Conservation (phyloP, 345 rosid genomes). For the Citrus mangshanensis region DNA sequence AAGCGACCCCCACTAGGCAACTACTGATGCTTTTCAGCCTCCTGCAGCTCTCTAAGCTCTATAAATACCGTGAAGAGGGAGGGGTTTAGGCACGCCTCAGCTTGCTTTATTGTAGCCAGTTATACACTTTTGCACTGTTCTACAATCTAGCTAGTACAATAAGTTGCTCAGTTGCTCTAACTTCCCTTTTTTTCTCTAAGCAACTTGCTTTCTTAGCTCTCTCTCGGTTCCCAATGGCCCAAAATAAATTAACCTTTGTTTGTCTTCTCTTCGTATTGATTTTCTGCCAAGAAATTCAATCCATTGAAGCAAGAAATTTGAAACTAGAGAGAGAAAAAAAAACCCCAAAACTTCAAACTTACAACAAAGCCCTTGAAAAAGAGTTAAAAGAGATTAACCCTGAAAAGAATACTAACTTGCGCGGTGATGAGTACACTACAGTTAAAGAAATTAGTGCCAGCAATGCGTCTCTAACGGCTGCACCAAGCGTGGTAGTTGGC, state of each 20-base stretch:
- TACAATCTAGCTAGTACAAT: not conserved
- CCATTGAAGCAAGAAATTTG: conserved; percentile 41
- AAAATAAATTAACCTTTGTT: conserved; percentile 25
- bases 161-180: not conserved
- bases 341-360: not conserved
- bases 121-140: not conserved
- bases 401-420: not conserved
- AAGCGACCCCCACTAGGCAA: too few species aligned
- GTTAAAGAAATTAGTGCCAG: not conserved
- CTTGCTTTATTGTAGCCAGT: not conserved
- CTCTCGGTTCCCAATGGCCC: conserved; percentile 31
- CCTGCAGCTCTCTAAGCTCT: not conserved
- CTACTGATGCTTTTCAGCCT: not conserved
- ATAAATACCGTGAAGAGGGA: conserved; percentile 8
- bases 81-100: not conserved
- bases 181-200: not conserved
- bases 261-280: conserved; percentile 29
- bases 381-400: conserved; percentile 1
- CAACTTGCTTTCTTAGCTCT: not conserved
- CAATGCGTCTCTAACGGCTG: conserved; percentile 16
- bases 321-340: not conserved
- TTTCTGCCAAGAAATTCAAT: conserved; percentile 25
- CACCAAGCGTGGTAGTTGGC: conserved; percentile 5
- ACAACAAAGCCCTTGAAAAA: not conserved
- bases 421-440: not conserved